These are phyloP conservation scores for Fusarium verticillioides DNA, from an alignment of 2,329 filamentous ascomycete species.

Conservation along the genomic window DNA sequence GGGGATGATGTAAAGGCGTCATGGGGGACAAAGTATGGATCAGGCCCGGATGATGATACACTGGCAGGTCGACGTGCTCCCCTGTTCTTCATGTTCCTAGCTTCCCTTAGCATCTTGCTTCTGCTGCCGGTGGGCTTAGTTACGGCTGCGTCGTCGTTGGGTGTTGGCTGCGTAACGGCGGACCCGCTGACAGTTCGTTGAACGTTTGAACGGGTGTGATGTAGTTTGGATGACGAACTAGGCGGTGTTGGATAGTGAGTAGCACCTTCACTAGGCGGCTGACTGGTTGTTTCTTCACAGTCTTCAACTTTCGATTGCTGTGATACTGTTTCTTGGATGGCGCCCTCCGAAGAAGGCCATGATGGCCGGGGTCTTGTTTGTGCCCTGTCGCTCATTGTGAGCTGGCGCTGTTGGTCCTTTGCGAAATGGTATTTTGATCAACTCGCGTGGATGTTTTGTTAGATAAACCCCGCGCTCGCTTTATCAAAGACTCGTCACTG, in stretches of 20 bases:
- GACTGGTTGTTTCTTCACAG: constrained; percentile 8
- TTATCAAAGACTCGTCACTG: constrained; percentile 4
- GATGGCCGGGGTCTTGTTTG: constrained; percentile 2
- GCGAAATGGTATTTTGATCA: background rate
- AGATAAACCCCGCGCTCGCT: background rate
- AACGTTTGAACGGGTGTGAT: constrained; percentile 11
- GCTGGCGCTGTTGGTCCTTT: background rate
- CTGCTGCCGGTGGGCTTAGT: constrained; percentile 8
- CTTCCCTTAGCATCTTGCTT: constrained; percentile 13
- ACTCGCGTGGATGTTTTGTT: background rate
- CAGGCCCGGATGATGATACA: constrained; percentile 25
- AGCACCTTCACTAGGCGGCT: constrained; percentile 5
- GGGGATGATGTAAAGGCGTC: constrained; percentile 26
- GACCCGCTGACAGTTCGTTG: constrained; percentile 26
- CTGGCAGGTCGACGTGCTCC: constrained; percentile 22
- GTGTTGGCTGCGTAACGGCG: constrained; percentile 33
- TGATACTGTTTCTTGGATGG: background rate
- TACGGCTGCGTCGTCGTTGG: constrained; percentile 10
- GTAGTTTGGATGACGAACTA: constrained; percentile 25
- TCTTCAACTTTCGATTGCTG: constrained; percentile 14
- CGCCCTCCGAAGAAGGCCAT: constrained; percentile 19
- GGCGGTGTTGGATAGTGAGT: constrained; percentile 27
- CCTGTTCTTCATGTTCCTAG: constrained; percentile 17
- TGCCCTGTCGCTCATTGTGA: constrained; percentile 11
- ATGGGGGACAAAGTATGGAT: constrained; percentile 15